These are phyloP conservation scores for Obelidium mucronatum DNA, from an alignment of 192 early-diverging fungal species.

Conservation along the genomic window DNA sequence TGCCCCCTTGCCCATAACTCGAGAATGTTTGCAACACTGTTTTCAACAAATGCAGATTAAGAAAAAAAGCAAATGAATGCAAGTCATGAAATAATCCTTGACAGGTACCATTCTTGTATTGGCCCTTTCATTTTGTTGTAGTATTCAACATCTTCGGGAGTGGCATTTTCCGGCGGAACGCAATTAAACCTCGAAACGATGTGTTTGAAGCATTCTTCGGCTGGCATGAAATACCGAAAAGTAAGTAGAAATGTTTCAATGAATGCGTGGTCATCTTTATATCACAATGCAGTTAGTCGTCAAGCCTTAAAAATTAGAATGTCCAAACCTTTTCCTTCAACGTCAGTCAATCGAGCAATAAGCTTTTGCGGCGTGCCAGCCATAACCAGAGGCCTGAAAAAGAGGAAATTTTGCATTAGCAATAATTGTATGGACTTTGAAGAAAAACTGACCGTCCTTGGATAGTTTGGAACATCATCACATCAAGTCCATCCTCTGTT, in stretches of 20 bases:
- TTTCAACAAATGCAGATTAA: too few species aligned
- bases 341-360: constrained; percentile 55
- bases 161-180: constrained; percentile 49
- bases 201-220: constrained; percentile 58
- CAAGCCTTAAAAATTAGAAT: not conserved
- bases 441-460: constrained; percentile 52
- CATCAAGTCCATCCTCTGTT: constrained; percentile 57
- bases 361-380: constrained; percentile 59
- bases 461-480: constrained; percentile 53
- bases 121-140: constrained; percentile 55
- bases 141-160: constrained; percentile 54
- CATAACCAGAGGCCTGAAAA: constrained; percentile 56
- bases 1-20: constrained; percentile 60
- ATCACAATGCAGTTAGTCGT: not conserved
- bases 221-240: constrained; percentile 58
- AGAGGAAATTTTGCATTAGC: constrained; percentile 9
- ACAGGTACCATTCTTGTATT: constrained; percentile 55
- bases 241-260: constrained; percentile 61
- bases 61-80: not conserved
- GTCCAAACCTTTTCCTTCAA: constrained; percentile 51
- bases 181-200: constrained; percentile 58
- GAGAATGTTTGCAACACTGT: constrained; percentile 53
- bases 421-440: too few species aligned
- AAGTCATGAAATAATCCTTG: not conserved
- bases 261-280: constrained; percentile 50